These are phyloP conservation scores for Beauveria medogensis DNA, from an alignment of 2,329 filamentous ascomycete genomes.

Conservation along the genomic window DNA sequence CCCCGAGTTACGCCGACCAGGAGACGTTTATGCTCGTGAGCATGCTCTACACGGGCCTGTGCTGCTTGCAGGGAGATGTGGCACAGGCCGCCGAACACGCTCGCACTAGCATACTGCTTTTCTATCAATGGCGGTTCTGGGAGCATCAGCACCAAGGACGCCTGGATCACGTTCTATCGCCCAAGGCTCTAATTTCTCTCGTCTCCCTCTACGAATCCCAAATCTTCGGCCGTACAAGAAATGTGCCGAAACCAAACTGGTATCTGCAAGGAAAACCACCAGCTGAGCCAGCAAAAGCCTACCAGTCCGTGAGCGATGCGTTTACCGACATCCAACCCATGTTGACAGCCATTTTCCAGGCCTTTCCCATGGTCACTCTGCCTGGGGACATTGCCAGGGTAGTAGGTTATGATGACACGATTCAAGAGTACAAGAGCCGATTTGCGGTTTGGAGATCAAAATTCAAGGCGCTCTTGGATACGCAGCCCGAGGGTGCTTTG, in stretches of 20 bases:
- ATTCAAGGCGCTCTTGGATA: not conserved
- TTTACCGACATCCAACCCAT: conserved; percentile 1
- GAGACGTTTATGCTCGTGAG: conserved; percentile 6
- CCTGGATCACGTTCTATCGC: not conserved
- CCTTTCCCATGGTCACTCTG: conserved; percentile 4
- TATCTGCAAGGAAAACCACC: not conserved
- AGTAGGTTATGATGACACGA: not conserved
- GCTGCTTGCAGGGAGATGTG: conserved; percentile 1
- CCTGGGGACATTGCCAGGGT: not conserved
- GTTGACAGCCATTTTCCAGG: conserved; percentile 2
- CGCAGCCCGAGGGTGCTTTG: not conserved
- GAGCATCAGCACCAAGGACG: conserved; percentile 2
- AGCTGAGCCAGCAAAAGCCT: not conserved
- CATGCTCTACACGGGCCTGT: conserved; percentile 6
- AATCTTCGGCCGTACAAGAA: not conserved
- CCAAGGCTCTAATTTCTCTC: not conserved
- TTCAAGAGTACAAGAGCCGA: not conserved
- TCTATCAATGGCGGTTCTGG: conserved; percentile 7
- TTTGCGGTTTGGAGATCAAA: not conserved
- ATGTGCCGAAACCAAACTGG: conserved; percentile 4
- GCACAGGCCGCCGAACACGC: not conserved
- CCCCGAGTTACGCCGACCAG: conserved; percentile 4
- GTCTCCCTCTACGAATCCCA: conserved; percentile 5
- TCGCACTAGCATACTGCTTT: not conserved
- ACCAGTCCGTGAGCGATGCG: conserved; percentile 3